These are phyloP conservation scores for Symbiodinium pilosum DNA, from an alignment of 73 alveolate species.

Conservation along the genomic window DNA sequence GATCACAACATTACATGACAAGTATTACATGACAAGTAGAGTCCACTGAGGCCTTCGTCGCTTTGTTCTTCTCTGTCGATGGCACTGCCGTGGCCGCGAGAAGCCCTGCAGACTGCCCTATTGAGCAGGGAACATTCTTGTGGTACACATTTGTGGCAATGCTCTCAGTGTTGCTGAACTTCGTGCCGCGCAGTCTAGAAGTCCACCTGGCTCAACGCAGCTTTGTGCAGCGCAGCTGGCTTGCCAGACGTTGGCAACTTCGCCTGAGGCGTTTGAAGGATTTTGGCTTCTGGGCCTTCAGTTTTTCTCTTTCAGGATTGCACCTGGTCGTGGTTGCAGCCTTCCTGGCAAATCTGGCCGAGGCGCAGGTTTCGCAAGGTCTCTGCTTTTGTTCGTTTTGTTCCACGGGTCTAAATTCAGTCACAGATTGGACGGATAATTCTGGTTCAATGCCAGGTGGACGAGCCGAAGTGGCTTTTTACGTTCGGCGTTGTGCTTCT, in stretches of 20 bases:
- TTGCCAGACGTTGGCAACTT: neutral
- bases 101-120: constrained; percentile 53
- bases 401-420: too few species aligned
- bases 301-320: neutral
- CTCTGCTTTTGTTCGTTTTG: too few species aligned
- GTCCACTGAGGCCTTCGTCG: constrained; percentile 14
- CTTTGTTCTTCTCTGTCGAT: constrained; percentile 69
- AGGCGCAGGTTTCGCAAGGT: neutral
- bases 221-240: neutral
- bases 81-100: constrained; percentile 72
- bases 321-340: constrained; percentile 40
- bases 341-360: constrained; percentile 56
- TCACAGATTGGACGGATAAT: too few species aligned
- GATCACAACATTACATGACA: too few species aligned
- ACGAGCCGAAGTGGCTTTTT: constrained; percentile 51
- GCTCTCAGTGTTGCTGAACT: constrained; percentile 20
- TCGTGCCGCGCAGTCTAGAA: constrained; percentile 37
- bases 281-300: constrained; percentile 13
- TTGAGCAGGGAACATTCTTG: constrained; percentile 14
- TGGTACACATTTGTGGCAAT: constrained; percentile 41
- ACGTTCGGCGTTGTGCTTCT: constrained; percentile 37
- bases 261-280: constrained; percentile 1
- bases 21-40: neutral
- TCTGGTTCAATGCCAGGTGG: neutral
- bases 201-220: neutral